Base-by-base conservation (phyloP, 2,329 filamentous ascomycete genomes). In the Ophiostoma pallidulum region DNA sequence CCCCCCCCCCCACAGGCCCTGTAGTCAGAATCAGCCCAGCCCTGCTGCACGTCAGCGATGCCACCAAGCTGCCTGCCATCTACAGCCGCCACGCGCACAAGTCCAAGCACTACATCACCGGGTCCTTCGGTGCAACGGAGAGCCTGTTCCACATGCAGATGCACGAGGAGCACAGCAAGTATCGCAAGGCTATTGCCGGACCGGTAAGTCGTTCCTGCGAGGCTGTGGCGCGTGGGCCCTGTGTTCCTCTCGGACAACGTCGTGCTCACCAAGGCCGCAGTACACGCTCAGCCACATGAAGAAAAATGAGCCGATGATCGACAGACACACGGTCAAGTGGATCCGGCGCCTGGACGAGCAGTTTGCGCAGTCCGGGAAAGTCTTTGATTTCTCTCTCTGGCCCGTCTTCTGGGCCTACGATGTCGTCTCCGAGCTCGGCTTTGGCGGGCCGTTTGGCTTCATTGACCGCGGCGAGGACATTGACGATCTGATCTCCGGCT, bases 121-220 rank as follows among this genome's bases (percentile, higher is more conserved):
- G 75, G 18, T 72, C 67, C 20, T 77, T 79, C 53, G 75, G 75
- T 14, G 68, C 73, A 47, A 69, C 65, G 4, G 75, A 78, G 50
- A 70, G 66, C 1, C 54, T 79, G 6, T 78, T 81, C 59, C 78
- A 78, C 49, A 78, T 77, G 68, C 71, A n/a, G n/a, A n/a, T n/a
- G n/a, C n/a, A n/a, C n/a, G n/a, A 72, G 45, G 61, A 63, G 4
- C 77, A 80, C 56, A 66, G 74, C 3, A 62, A 65, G 2, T 73
- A 71, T 54, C 66, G 77, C 16, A 78, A 77, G 60, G 66, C 75
- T 19, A 68, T 73, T 20, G 77, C 75, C 1, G 66, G 68, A 1
- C 69, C 74, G n/a, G n/a, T n/a, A n/a, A n/a, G n/a, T n/a, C n/a
- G n/a, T n/a, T n/a, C n/a, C n/a, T n/a, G n/a, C n/a, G n/a, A n/a